Percentiles rank a stretch among this genome's conserved stretches.
Evolutionary conservation across 2,329 filamentous ascomycete species (phyloP).

Genomic region (Paracoccidioides brasiliensis): DNA sequence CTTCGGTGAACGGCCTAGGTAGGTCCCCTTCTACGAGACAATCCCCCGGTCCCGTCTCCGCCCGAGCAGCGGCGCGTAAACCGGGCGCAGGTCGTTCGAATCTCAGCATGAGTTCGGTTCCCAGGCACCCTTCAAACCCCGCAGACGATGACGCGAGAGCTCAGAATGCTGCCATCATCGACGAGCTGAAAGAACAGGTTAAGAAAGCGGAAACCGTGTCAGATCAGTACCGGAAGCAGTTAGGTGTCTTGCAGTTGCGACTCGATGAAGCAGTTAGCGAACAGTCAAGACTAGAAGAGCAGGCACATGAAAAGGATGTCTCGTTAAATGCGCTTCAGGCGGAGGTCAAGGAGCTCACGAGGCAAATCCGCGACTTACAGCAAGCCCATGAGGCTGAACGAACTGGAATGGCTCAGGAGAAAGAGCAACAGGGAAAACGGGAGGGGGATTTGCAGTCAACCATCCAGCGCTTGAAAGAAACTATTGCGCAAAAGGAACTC

Average conservation of each 20-base stretch:
- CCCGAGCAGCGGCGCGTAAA: constrained; percentile 56
- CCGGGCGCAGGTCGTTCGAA: constrained; percentile 32
- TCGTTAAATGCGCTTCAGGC: constrained; percentile 67
- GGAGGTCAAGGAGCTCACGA: constrained; percentile 69
- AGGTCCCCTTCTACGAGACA: constrained; percentile 53
- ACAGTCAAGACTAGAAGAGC: constrained; percentile 77
- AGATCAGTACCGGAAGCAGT: constrained; percentile 71
- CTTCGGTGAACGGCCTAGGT: constrained; percentile 36
- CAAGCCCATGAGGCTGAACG: constrained; percentile 85
- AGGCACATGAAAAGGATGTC: constrained; percentile 73
- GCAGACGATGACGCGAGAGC: constrained; percentile 61
- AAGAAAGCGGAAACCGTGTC: constrained; percentile 65
- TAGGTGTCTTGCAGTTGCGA: constrained; percentile 69
- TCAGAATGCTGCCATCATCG: constrained; percentile 63
- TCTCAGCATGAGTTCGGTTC: constrained; percentile 31
- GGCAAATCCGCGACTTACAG: constrained; percentile 83
- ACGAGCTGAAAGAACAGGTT: constrained; percentile 72
- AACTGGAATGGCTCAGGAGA: constrained; percentile 75
- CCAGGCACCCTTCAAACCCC: constrained; percentile 37
- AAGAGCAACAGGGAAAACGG: constrained; percentile 69
- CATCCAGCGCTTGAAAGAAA: constrained; percentile 86
- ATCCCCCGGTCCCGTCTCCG: constrained; percentile 48
- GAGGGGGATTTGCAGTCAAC: constrained; percentile 86
- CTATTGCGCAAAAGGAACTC: constrained; percentile 60
- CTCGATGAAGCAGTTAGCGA: constrained; percentile 75